These are phyloP conservation scores for Fusarium pseudoanthophilum DNA, from an alignment of 2,329 filamentous ascomycete genomes.

Conservation along the genomic window DNA sequence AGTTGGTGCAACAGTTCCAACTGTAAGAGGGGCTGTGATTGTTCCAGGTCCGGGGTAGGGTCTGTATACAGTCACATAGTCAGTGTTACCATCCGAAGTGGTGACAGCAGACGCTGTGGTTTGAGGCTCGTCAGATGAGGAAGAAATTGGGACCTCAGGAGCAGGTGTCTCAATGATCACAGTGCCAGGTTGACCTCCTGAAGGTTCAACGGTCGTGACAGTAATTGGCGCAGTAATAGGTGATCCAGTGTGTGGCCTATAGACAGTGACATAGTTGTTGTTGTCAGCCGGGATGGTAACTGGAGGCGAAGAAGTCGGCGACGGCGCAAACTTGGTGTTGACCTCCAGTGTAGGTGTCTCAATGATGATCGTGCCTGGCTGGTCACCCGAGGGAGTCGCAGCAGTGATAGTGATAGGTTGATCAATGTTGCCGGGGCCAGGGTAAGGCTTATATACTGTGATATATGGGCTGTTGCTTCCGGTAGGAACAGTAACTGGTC, in stretches of 20 bases:
- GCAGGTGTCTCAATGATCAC: constrained; percentile 31
- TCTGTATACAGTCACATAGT: constrained; percentile 28
- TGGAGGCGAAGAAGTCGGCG: not conserved
- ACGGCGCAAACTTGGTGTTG: constrained; percentile 26
- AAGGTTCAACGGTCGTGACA: constrained; percentile 33
- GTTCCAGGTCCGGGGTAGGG: constrained; percentile 27
- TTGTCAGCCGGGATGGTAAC: constrained; percentile 9
- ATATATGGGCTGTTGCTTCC: constrained; percentile 21
- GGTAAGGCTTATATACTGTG: constrained; percentile 31
- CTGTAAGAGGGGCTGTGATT: constrained; percentile 23
- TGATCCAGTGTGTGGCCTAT: constrained; percentile 21
- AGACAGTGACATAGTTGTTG: constrained; percentile 26
- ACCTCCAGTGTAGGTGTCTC: constrained; percentile 25
- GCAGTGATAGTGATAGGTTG: constrained; percentile 31
- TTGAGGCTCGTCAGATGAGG: not conserved
- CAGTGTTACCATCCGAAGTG: constrained; percentile 5
- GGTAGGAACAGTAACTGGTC: constrained; percentile 18
- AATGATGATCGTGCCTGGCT: constrained; percentile 31
- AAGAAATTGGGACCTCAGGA: not conserved
- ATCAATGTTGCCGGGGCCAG: constrained; percentile 30
- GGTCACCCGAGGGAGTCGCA: constrained; percentile 10
- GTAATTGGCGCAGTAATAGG: constrained; percentile 30
- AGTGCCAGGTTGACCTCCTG: constrained; percentile 30
- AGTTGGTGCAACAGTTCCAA: constrained; percentile 20
- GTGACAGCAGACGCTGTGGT: constrained; percentile 17